These are phyloP conservation scores for Populus ilicifolia DNA, from an alignment of 345 rosid species.

Conservation along the genomic window DNA sequence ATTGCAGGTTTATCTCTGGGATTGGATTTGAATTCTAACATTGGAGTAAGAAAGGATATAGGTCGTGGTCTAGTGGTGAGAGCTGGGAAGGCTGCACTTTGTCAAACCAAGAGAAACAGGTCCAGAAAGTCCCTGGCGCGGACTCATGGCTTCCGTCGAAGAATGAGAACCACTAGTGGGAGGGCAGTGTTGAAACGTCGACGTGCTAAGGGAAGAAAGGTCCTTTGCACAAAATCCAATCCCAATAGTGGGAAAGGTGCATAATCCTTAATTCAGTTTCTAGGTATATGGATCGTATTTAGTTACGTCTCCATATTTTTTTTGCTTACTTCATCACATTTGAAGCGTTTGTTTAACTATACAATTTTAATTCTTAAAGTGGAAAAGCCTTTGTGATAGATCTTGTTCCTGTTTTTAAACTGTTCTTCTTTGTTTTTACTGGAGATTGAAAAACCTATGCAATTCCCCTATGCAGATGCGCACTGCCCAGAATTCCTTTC, in stretches of 20 bases:
- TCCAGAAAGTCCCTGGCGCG: conserved; percentile 91
- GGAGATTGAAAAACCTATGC: too few species aligned
- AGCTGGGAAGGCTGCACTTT: conserved; percentile 82
- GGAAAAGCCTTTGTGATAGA: background rate
- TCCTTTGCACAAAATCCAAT: conserved; percentile 86
- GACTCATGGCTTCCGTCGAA: conserved; percentile 82
- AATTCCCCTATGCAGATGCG: too few species aligned
- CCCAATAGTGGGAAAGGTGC: conserved; percentile 70
- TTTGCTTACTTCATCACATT: conserved; percentile 2
- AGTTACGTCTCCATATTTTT: conserved; percentile 7
- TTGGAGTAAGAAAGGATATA: conserved; percentile 33
- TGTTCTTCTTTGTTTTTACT: background rate
- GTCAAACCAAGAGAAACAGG: conserved; percentile 86
- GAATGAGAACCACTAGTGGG: conserved; percentile 88
- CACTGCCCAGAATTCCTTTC: too few species aligned
- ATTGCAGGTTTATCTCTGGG: conserved; percentile 66
- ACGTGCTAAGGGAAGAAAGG: conserved; percentile 86
- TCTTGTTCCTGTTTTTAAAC: background rate
- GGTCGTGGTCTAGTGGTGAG: conserved; percentile 69
- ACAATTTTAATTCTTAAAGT: background rate
- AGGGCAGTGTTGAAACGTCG: conserved; percentile 80
- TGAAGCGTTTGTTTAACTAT: background rate
- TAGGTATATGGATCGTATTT: background rate
- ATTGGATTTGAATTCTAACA: conserved; percentile 40
- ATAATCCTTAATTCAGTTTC: conserved; percentile 10